Conservation (phyloP, 2,329 filamentous ascomycete species). For the Fusarium humuli region DNA sequence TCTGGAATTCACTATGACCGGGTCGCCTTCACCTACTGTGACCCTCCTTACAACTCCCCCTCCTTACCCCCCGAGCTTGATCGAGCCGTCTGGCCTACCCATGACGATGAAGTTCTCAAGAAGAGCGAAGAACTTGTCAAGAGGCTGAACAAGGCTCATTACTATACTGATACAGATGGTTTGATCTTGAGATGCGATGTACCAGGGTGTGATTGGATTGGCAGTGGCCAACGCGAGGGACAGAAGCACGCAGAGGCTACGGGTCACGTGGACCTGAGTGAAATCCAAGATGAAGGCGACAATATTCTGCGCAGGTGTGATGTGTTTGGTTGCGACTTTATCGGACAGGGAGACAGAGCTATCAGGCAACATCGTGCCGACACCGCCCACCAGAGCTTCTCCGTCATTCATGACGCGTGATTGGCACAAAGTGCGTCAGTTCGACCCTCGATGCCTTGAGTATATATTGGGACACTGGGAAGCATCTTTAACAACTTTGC, state of each 20-base stretch:
- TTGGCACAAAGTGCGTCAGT: neutral
- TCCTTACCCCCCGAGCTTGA: constrained; percentile 79
- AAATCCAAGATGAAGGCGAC: constrained; percentile 82
- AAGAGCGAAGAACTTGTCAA: constrained; percentile 73
- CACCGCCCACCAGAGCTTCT: constrained; percentile 67
- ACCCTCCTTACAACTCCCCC: constrained; percentile 65
- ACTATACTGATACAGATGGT: constrained; percentile 88
- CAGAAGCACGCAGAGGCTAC: constrained; percentile 71
- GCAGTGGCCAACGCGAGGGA: constrained; percentile 73
- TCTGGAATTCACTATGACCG: constrained; percentile 95
- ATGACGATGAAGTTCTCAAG: constrained; percentile 75
- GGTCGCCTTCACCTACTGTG: constrained; percentile 78
- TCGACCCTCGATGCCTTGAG: neutral
- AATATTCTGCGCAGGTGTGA: constrained; percentile 83
- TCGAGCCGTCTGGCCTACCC: constrained; percentile 67
- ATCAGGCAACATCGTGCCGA: constrained; percentile 68
- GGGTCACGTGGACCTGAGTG: constrained; percentile 69
- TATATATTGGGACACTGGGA: neutral
- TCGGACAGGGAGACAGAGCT: constrained; percentile 72
- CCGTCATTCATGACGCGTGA: constrained; percentile 53
- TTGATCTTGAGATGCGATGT: constrained; percentile 83
- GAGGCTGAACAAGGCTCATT: constrained; percentile 76
- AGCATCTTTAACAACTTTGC: neutral
- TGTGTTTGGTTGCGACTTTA: constrained; percentile 67
- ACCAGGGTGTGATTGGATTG: constrained; percentile 71